Conservation (phyloP, 2,329 filamentous ascomycete genomes). For the Scedosporium minutisporum region DNA sequence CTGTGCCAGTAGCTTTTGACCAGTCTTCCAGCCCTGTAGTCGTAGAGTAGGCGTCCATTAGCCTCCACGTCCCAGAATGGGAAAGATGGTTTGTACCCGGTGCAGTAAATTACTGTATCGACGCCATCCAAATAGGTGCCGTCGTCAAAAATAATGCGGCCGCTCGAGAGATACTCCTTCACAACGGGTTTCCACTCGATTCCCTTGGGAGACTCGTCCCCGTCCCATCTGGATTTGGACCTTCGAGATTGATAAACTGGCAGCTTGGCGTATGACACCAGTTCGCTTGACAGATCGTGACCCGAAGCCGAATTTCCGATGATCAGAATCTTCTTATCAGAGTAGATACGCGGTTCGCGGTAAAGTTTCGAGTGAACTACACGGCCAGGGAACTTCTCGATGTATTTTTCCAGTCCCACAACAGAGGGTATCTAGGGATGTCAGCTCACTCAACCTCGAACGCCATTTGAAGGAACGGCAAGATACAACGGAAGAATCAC, state of each 20-base stretch:
- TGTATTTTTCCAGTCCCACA: constrained; percentile 30
- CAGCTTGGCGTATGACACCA: constrained; percentile 23
- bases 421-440: constrained; percentile 32
- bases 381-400: constrained; percentile 25
- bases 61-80: constrained; percentile 37
- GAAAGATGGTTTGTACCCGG: constrained; percentile 32
- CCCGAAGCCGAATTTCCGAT: constrained; percentile 36
- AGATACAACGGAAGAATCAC: background rate
- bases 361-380: constrained; percentile 37
- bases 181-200: constrained; percentile 46
- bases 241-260: constrained; percentile 44
- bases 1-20: constrained; percentile 40
- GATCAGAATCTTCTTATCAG: constrained; percentile 24
- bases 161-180: constrained; percentile 28
- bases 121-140: constrained; percentile 23
- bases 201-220: constrained; percentile 32
- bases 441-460: background rate
- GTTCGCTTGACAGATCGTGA: constrained; percentile 27
- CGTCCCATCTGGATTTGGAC: constrained; percentile 40
- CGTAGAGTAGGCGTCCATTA: constrained; percentile 38
- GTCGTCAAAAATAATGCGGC: constrained; percentile 33
- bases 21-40: constrained; percentile 36
- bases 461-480: background rate
- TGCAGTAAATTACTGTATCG: constrained; percentile 32
- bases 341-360: constrained; percentile 25